Base-by-base conservation (phyloP, 2,329 filamentous ascomycete species). In the Hypoxylon sp. region DNA sequence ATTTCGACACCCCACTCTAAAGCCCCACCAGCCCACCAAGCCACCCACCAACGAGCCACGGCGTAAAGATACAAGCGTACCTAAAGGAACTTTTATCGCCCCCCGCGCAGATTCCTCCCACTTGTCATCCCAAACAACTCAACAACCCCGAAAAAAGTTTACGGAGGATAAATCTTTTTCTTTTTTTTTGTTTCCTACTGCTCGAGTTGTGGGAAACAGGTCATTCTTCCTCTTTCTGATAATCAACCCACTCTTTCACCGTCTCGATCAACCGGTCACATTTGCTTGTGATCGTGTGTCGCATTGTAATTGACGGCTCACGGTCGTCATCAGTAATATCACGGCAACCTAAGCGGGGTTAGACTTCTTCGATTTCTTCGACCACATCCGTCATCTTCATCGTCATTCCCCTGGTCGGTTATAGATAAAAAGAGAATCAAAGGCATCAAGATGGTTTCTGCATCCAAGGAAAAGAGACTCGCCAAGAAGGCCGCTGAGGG, bases 401-500 rank as follows among this genome's bases (percentile, higher is more conserved):
- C 55, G 14, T 52, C 57, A 33, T 44, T 46, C 11, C 33, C 26
- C 46, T 44, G 48, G 53, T 45, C 52, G 54, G 54, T 55, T 24
- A 61, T 70, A 63, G 44, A 64, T 11, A 61, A 61, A 62, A 54
- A 42, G 42, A n/a, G 11, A 55, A 26, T 28, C 40, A 54, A 49
- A 56, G 28, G 24, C 14, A 30, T 64, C 81, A 88, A 78, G 45
- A 91, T 91, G 88, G 84, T 89, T 76, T 91, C 89, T 67, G 82
- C 87, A 68, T 89, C 89, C 77, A 91, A 91, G 81, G 87, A 90
- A 74, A 91, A 90, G 84, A 84, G 89, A 79, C 84, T 91, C 70
- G 89, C 89, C 64, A 90, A 90, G 84, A 89, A 89, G 84, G 87
- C 87, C 71, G 88, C 86, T 76, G 83, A 92, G 51, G 92, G 91